phyloP scores from a whole-genome alignment of 1,284 basidiomycete species.

The Trichosporon faecale region DNA sequence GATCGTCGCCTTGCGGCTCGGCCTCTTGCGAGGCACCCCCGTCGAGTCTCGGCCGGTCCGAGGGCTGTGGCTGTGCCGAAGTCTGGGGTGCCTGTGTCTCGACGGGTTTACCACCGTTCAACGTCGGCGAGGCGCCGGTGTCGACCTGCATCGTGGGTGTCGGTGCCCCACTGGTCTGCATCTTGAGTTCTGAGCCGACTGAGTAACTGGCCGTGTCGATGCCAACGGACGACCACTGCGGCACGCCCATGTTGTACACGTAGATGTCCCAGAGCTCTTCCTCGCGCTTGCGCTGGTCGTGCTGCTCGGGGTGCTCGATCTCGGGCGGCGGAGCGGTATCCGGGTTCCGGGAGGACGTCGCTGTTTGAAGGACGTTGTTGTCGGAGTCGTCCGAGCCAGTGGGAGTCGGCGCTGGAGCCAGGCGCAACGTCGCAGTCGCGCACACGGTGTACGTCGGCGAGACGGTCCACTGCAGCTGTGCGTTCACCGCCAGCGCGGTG shows the following conservation, averaged over 20 bases:
- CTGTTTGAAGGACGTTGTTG: neutral
- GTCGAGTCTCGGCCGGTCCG: neutral
- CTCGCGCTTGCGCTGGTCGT: neutral
- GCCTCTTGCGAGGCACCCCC: neutral
- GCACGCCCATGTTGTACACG: neutral
- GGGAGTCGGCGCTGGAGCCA: neutral
- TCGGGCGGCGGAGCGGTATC: neutral
- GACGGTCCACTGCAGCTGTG: neutral
- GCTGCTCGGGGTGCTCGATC: neutral
- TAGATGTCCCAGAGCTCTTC: conserved; percentile 4
- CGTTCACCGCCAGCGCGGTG: neutral
- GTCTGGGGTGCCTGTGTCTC: neutral
- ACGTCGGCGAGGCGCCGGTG: neutral
- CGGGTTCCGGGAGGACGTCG: neutral
- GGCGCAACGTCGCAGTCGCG: neutral
- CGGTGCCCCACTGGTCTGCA: neutral
- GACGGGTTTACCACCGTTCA: neutral
- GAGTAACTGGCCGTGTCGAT: neutral
- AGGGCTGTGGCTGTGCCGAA: neutral
- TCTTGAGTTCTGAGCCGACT: neutral
- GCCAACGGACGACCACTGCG: neutral
- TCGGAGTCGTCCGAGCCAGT: neutral
- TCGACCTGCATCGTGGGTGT: neutral
- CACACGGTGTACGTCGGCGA: conserved; percentile 1
- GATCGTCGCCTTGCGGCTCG: neutral